Evolutionary conservation across 768 basidiomycete species (phyloP), one percentile per base, ranked within the genome.

Genomic region (Trametes villosa): DNA sequence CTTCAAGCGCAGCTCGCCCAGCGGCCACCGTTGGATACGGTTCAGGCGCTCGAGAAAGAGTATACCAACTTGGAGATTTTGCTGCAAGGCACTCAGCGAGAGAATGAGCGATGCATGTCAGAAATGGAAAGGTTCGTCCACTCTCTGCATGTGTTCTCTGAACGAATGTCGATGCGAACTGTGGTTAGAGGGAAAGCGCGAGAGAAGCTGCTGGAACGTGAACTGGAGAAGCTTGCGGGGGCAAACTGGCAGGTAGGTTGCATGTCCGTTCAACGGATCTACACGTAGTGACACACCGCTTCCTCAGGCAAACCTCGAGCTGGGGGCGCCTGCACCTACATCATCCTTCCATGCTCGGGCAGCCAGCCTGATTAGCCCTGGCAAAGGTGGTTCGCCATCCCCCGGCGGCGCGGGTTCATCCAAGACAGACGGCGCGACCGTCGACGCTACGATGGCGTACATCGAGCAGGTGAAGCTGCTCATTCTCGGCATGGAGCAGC

Each of bases 61-160:
- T 86, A 86, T 67, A 85, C 85, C 66, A 88, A 89, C 58, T 76
- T 92, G 1, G 92, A 92, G 38, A 77, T 94, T 18, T 77, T 94
- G 3, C 74, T 92, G 0, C 84, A 89, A 60, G 92, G 91, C 0
- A 93, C 92, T 0, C 91, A 92, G 64, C 77, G 91, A 50, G 92
- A 94, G 76, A 94, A 94, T 67, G 91, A 93, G 66, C 80, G 88
- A 49, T 89, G 87, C 63, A 93, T 94, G 92, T 79, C 83, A 0
- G 90, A 92, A 59, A 77, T 92, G 3, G 91, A 93, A 57, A 79
- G 87, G 89, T 87, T 45, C 18, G 53, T 86, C 40, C 17, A 48
- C 40, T 5, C 26, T 9, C 17, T 9, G n/a, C 20, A 17, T 47
- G 24, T 40, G 26, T 1, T 20, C 1, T 30, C 22, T 20, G 38